Base-by-base conservation (phyloP, 116 monocot species). In the Iris pallida region DNA sequence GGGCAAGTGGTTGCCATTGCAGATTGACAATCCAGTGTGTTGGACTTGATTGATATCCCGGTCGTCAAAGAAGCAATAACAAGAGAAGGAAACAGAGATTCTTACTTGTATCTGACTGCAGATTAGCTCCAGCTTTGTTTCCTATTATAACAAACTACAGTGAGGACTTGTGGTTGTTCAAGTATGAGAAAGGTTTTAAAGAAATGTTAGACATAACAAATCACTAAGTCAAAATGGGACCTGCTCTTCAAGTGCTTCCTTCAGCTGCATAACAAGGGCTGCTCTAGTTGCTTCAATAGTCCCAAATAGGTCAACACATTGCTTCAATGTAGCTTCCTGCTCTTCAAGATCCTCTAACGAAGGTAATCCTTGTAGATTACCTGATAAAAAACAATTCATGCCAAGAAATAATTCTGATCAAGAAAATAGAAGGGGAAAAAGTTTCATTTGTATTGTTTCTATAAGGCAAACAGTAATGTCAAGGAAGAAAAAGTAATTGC, bases 231-330 rank as follows among this genome's bases (percentile, higher is more conserved):
- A 58, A 59, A 66, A n/a, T 3, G 48, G 12, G 20, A 91, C 96
- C 89, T 96, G 96, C 70, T 92, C 89, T 66, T 73, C 64, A 53
- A 92, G 68, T 53, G 86, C 96, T 74, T 96, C 89, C 69, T 81
- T 86, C 47, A 96, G 75, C 77, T 85, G 77, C 65, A 65, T 51
- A 72, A 92, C 62, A 49, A 96, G 75, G 17, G 83, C 42, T 76
- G 69, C 59, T 78, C 96, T 96, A 47, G 66, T 55, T 65, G 80
- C 66, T 80, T 85, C 82, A 64, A 85, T 63, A 61, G 61, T 79
- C 79, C 85, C 75, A 65, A 96, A 87, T 77, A 92, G 87, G 53
- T 89, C 73, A 72, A 96, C 78, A 59, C 82, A 89, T 55, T 92
- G 91, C 55, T 65, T 86, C 16, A 96, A 74, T 75, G 74, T 58